Evolutionary conservation across 495 filamentous ascomycete genomes (phyloP).

Genomic region (Aspergillus diversus): DNA sequence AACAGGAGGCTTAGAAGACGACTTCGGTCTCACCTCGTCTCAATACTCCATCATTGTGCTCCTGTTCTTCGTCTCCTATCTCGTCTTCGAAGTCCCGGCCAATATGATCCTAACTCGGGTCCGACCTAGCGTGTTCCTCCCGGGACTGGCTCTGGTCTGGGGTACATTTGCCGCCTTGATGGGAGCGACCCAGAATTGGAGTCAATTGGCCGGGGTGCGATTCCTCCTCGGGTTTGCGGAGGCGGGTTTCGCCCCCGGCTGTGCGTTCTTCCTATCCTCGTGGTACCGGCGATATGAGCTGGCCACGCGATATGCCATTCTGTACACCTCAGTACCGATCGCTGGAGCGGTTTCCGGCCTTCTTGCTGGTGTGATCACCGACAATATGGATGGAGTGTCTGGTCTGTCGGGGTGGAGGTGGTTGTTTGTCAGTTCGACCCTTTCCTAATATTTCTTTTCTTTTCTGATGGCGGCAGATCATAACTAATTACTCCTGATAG

Average conservation of each 20-base stretch:
- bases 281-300: slow-evolving; percentile 8
- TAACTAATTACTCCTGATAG: background rate
- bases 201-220: slow-evolving; percentile 1
- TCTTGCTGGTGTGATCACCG: background rate
- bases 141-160: slow-evolving; percentile 1
- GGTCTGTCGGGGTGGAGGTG: slow-evolving; percentile 2
- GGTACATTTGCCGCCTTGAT: slow-evolving; percentile 3
- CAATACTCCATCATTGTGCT: slow-evolving; percentile 10
- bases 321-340: slow-evolving; percentile 3
- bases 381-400: background rate
- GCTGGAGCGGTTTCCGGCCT: background rate
- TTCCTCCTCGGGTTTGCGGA: slow-evolving; percentile 2
- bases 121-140: slow-evolving; percentile 8
- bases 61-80: slow-evolving; percentile 1
- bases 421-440: slow-evolving; percentile 1
- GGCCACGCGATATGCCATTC: slow-evolving; percentile 1
- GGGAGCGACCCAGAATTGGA: slow-evolving; percentile 1
- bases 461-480: background rate
- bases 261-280: slow-evolving; percentile 1
- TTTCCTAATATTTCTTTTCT: no score
- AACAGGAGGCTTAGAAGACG: background rate
- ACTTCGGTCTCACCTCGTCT: slow-evolving; percentile 6
- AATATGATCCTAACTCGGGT: slow-evolving; percentile 4
- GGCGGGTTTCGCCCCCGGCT: background rate
- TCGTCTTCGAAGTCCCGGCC: slow-evolving; percentile 7